Evolutionary conservation across 345 rosid species (phyloP).

Genomic region (Brassica incana): DNA sequence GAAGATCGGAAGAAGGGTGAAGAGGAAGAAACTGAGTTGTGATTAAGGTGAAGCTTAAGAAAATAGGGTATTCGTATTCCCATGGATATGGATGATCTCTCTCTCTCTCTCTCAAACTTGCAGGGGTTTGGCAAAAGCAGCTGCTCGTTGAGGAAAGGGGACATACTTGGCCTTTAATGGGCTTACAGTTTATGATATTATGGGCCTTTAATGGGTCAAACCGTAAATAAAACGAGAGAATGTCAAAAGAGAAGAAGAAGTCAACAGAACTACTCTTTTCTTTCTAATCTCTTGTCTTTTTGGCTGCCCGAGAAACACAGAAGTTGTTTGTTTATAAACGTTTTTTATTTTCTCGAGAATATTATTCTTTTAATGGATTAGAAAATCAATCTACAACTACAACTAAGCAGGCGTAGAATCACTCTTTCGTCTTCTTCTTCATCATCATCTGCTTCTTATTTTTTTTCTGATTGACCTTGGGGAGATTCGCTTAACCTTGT

Average conservation of each 20-base stretch:
- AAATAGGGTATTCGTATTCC: conserved; percentile 42
- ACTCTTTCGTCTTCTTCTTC: neutral
- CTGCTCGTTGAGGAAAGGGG: conserved; percentile 31
- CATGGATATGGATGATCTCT: conserved; percentile 41
- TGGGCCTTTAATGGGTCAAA: conserved; percentile 12
- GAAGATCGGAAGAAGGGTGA: conserved; percentile 28
- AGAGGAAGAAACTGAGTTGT: conserved; percentile 26
- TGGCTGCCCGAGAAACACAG: conserved; percentile 21
- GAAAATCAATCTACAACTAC: conserved; percentile 1
- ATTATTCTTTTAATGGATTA: conserved; percentile 4
- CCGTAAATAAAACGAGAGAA: neutral
- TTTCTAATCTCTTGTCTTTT: neutral
- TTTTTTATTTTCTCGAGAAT: conserved; percentile 28
- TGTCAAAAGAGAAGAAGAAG: conserved; percentile 1
- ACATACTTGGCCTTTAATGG: neutral
- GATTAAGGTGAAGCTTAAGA: conserved; percentile 18
- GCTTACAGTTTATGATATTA: neutral
- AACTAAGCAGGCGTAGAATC: neutral
- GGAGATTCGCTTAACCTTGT: conserved; percentile 15
- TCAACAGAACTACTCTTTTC: conserved; percentile 15
- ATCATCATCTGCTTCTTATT: neutral
- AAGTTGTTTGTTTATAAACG: neutral
- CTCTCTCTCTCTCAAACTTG: conserved; percentile 29
- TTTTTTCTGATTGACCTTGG: neutral
- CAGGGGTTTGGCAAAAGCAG: conserved; percentile 51